Evolutionary conservation across 345 rosid genomes (phyloP).

Genomic region (Combretum micranthum): DNA sequence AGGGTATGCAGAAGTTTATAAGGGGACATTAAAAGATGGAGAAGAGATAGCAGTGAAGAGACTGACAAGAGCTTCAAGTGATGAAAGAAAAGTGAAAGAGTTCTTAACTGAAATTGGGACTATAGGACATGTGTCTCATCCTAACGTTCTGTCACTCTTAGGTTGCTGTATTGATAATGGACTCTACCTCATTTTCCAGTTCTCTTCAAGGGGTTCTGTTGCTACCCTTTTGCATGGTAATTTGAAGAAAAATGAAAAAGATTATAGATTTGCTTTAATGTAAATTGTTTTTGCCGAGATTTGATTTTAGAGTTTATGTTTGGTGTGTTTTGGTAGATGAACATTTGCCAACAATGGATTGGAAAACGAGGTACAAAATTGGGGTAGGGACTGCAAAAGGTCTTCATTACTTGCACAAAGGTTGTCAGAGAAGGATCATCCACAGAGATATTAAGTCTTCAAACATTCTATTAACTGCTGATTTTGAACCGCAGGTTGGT

Average conservation of each 20-base stretch:
- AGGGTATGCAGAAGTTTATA: conserved; percentile 94
- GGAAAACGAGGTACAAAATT: conserved; percentile 73
- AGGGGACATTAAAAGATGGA: conserved; percentile 43
- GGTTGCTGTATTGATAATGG: conserved; percentile 91
- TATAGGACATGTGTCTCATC: conserved; percentile 81
- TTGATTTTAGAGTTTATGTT: conserved; percentile 4
- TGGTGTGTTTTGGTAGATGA: conserved; percentile 30
- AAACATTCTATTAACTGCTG: conserved; percentile 67
- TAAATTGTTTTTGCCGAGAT: too few species aligned
- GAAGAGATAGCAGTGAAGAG: conserved; percentile 83
- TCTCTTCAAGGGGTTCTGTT: conserved; percentile 83
- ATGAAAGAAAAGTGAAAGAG: conserved; percentile 84
- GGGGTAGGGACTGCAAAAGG: conserved; percentile 86
- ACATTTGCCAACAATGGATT: conserved; percentile 42
- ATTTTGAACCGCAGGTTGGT: conserved; percentile 66
- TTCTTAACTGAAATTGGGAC: conserved; percentile 93
- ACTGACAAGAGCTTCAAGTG: conserved; percentile 54
- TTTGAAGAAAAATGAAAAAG: not conserved
- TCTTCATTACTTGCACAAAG: conserved; percentile 79
- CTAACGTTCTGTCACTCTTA: conserved; percentile 63
- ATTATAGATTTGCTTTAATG: not conserved
- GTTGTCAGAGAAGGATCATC: conserved; percentile 85
- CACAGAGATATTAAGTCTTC: conserved; percentile 98
- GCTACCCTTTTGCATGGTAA: conserved; percentile 93
- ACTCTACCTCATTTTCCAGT: conserved; percentile 73